These are phyloP conservation scores for Entoloma clypeatum DNA, from an alignment of 1,284 basidiomycete species.

Conservation along the genomic window DNA sequence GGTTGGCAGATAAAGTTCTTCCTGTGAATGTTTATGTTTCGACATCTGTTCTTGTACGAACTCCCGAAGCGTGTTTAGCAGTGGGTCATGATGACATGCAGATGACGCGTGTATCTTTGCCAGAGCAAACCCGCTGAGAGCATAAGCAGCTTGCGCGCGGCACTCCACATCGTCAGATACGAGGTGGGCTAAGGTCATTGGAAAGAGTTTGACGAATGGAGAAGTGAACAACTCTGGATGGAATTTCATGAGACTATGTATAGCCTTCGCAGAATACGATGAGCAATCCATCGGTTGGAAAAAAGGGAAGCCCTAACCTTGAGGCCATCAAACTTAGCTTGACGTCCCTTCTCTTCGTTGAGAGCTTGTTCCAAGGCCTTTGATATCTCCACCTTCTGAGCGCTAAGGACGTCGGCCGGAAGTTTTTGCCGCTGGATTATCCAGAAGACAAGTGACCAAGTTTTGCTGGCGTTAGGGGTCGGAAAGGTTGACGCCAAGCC, in stretches of 20 bases:
- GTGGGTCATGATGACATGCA: conserved; percentile 18
- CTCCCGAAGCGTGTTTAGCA: conserved; percentile 12
- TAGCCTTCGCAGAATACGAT: conserved; percentile 30
- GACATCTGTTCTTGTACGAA: conserved; percentile 24
- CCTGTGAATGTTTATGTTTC: conserved; percentile 8
- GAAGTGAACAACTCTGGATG: conserved; percentile 30
- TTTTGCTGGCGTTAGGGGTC: conserved; percentile 41
- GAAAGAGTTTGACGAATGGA: conserved; percentile 33
- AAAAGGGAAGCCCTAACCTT: conserved; percentile 29
- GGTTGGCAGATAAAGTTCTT: conserved; percentile 15
- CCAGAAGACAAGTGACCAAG: conserved; percentile 45
- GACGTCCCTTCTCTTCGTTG: conserved; percentile 26
- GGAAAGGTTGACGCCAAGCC: conserved; percentile 33
- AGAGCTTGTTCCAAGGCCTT: conserved; percentile 33
- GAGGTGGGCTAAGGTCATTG: conserved; percentile 34
- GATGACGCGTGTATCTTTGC: conserved; percentile 26
- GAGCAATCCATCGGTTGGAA: background rate
- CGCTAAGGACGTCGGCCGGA: conserved; percentile 33
- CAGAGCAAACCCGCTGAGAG: conserved; percentile 39
- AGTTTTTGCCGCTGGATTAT: conserved; percentile 46
- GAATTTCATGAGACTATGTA: conserved; percentile 36
- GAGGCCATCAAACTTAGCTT: conserved; percentile 36
- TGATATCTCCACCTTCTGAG: conserved; percentile 27
- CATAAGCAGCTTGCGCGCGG: conserved; percentile 37
- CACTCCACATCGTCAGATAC: conserved; percentile 28